Evolutionary conservation across 2,329 filamentous ascomycete species (phyloP).

Genomic region (Fusarium devonianum): DNA sequence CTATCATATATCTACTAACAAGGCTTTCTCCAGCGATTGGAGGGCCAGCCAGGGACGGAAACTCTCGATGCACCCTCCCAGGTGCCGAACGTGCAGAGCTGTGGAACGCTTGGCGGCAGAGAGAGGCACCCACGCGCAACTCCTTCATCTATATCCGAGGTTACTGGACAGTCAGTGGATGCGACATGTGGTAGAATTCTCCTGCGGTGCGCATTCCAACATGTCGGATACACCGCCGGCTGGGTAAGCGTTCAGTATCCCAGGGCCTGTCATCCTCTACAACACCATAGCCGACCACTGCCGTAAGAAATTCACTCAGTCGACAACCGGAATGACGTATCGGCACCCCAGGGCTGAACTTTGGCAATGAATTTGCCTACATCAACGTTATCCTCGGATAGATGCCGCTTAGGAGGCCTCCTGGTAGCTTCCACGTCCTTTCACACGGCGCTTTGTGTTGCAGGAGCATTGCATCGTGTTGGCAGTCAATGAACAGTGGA

Average conservation of each 20-base stretch:
- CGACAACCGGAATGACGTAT: conserved; percentile 70
- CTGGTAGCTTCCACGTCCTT: conserved; percentile 1
- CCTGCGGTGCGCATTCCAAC: conserved; percentile 57
- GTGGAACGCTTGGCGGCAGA: conserved; percentile 52
- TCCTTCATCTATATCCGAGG: conserved; percentile 32
- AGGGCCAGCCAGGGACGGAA: neutral
- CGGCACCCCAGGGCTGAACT: neutral
- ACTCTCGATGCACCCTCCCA: conserved; percentile 43
- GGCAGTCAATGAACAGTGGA: neutral
- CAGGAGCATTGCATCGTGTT: neutral
- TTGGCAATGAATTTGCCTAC: neutral
- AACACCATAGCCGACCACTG: conserved; percentile 34
- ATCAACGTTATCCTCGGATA: neutral
- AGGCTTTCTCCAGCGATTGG: too few relatives aligned
- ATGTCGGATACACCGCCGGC: conserved; percentile 34
- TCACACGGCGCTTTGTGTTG: neutral
- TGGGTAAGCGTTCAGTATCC: conserved; percentile 11
- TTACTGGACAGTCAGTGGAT: conserved; percentile 9
- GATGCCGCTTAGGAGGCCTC: neutral
- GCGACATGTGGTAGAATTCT: conserved; percentile 49
- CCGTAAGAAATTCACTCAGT: conserved; percentile 54
- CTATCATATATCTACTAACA: too few relatives aligned
- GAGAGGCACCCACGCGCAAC: neutral
- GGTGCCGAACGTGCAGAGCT: conserved; percentile 56
- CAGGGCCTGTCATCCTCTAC: conserved; percentile 1